A percentile compares a stretch with the other conserved stretches of the same genome.
Evolutionary conservation across 164 flowering plant species (phyloP).

Genomic region (Saururus chinensis): DNA sequence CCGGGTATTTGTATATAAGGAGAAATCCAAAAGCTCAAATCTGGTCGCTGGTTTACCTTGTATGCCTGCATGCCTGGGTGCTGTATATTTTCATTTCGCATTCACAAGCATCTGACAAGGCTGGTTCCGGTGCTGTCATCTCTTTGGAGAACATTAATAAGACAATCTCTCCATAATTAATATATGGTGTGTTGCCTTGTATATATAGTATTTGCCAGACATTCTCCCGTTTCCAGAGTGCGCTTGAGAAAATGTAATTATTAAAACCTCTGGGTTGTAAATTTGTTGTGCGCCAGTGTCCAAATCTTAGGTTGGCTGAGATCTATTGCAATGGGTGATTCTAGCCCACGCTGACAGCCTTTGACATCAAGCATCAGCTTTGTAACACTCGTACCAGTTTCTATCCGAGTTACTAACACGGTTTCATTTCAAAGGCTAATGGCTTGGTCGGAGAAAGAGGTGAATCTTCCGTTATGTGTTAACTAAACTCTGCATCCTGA

Average conservation of each 20-base stretch:
- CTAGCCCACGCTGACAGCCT: too few species aligned
- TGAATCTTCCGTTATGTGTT: too few species aligned
- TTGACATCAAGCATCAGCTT: too few species aligned
- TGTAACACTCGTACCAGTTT: too few species aligned
- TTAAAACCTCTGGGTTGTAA: neutral
- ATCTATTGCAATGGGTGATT: too few species aligned
- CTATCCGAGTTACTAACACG: too few species aligned
- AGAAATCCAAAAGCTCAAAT: conserved; percentile 58
- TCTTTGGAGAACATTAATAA: conserved; percentile 73
- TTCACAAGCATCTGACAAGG: conserved; percentile 35
- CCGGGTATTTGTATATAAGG: conserved; percentile 57
- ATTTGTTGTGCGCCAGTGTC: neutral
- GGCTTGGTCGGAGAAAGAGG: too few species aligned
- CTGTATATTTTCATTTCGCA: conserved; percentile 63
- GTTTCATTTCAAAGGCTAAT: too few species aligned
- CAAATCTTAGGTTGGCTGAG: too few species aligned
- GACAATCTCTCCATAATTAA: conserved; percentile 2
- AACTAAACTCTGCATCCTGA: too few species aligned
- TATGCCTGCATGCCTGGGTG: conserved; percentile 89
- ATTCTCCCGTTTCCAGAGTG: neutral
- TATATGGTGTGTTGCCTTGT: neutral
- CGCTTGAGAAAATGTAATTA: neutral
- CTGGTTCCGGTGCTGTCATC: conserved; percentile 61
- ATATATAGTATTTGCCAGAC: too few species aligned
- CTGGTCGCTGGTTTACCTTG: conserved; percentile 54